Evolutionary conservation across 306 rosid genomes (phyloP).

Genomic region (Alnus glutinosa): DNA sequence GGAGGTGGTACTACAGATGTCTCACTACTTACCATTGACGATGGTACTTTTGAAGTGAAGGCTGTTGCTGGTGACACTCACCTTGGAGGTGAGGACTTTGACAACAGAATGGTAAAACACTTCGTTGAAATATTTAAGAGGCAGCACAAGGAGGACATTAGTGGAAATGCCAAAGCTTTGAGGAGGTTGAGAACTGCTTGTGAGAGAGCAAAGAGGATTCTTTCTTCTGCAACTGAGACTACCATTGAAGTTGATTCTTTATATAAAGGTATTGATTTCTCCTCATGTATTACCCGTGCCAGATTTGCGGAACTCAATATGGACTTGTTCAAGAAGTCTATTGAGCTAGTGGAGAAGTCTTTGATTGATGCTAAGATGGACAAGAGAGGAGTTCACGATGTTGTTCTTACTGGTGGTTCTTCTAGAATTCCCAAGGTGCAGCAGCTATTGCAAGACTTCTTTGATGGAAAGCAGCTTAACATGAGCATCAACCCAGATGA

Average conservation of each 20-base stretch:
- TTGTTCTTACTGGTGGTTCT: slow-evolving; percentile 28
- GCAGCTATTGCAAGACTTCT: slow-evolving; percentile 19
- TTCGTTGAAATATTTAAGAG: slow-evolving; percentile 22
- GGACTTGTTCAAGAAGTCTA: slow-evolving; percentile 27
- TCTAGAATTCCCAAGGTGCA: slow-evolving; percentile 28
- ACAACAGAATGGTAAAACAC: slow-evolving; percentile 24
- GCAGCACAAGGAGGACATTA: slow-evolving; percentile 21
- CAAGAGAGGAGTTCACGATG: slow-evolving; percentile 18
- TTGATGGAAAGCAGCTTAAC: slow-evolving; percentile 28
- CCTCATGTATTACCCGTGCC: slow-evolving; percentile 20
- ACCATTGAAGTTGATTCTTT: slow-evolving; percentile 1
- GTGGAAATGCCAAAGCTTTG: background rate
- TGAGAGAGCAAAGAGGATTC: slow-evolving; percentile 19
- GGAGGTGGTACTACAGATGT: slow-evolving; percentile 22
- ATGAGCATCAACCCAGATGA: slow-evolving; percentile 27
- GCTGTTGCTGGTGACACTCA: slow-evolving; percentile 35
- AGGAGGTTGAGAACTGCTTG: slow-evolving; percentile 6
- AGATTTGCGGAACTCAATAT: slow-evolving; percentile 23
- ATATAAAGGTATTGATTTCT: slow-evolving; percentile 22
- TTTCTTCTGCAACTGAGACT: background rate
- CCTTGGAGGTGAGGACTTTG: slow-evolving; percentile 40
- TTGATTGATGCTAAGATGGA: slow-evolving; percentile 22
- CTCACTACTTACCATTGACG: slow-evolving; percentile 5
- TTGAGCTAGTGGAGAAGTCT: slow-evolving; percentile 23
- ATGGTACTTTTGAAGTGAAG: slow-evolving; percentile 2